Base-by-base conservation (phyloP, 805 yeast genomes). In the Clavispora santaluciae region DNA sequence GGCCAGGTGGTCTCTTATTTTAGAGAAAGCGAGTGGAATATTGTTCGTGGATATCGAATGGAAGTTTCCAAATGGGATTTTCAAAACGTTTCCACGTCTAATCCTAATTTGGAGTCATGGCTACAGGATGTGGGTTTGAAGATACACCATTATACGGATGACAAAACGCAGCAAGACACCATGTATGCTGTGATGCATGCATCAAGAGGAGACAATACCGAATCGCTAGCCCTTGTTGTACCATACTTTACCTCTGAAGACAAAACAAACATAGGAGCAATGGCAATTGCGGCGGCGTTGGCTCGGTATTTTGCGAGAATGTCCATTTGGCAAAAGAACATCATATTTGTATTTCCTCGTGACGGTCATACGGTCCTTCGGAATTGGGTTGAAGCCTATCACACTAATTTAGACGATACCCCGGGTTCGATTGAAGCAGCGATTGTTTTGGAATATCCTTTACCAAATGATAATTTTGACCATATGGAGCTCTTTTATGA, bases 361-460 rank as follows among this genome's bases (percentile, higher is more conserved):
- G 79, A 89, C 55, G 78, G 84, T 1, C 76, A 76, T 34, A 67
- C 70, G 22, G 78, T 93, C 1, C 67, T 91, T 43, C 70, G 95
- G 43, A 67, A 81, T 3, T 93, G 98, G 98, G 96, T 91, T 7
- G 87, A 85, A 44, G 96, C 95, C 0, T 93, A 93, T 60, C 98
- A 93, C 56, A 80, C 86, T 0, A 68, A 83, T 0, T 66, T 93
- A 55, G 95, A 88, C 53, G 70, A 80, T 40, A 89, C 97, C 1
- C 97, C 95, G 25, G 99, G 99, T 0, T 78, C 93, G 1, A 84
- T 93, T 30, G 97, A 93, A 53, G 86, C 93, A 25, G 98, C 97
- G 0, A 57, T 93, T 3, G 82, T 89, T 16, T 53, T 93, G 44
- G 98, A 93, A 59, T 88, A 76, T 56, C 80, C 93, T 3, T 75